Percentiles rank a stretch among this genome's conserved stretches.
These are phyloP conservation scores for Lactarius hengduanensis DNA, from an alignment of 768 basidiomycete species.

Conservation along the genomic window DNA sequence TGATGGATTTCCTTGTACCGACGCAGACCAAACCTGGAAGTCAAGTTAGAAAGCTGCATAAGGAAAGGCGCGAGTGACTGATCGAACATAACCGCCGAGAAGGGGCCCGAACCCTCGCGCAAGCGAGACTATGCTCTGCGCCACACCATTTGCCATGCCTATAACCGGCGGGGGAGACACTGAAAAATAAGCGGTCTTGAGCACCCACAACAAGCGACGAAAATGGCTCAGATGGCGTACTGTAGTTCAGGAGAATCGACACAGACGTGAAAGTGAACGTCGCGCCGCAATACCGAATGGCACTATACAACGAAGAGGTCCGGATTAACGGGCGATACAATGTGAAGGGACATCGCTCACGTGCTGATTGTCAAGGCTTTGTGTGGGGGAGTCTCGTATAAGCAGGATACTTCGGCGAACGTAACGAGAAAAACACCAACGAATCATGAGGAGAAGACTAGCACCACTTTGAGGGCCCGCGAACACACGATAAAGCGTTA, in stretches of 20 bases:
- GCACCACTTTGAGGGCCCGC: conserved; percentile 69
- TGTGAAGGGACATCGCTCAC: conserved; percentile 44
- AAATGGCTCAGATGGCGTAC: conserved; percentile 39
- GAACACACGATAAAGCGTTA: conserved; percentile 69
- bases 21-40: conserved; percentile 27
- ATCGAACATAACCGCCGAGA: conserved; percentile 69
- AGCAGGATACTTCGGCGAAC: conserved; percentile 17
- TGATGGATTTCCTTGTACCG: conserved; percentile 19
- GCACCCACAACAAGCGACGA: neutral
- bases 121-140: conserved; percentile 92
- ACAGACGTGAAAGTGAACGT: conserved; percentile 92
- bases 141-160: conserved; percentile 92
- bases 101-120: conserved; percentile 90
- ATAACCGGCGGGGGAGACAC: conserved; percentile 91
- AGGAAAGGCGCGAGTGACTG: conserved; percentile 31
- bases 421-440: conserved; percentile 41
- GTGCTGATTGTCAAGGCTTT: conserved; percentile 77
- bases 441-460: conserved; percentile 77
- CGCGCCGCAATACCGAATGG: conserved; percentile 81
- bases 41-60: neutral
- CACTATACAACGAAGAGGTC: conserved; percentile 44
- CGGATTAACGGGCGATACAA: neutral
- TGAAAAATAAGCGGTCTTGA: conserved; percentile 34
- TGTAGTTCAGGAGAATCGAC: conserved; percentile 84
- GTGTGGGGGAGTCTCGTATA: conserved; percentile 10